Evolutionary conservation across 257 asterid genomes (phyloP), one percentile per base, ranked within the genome.

Genomic region (Handroanthus guayacan): DNA sequence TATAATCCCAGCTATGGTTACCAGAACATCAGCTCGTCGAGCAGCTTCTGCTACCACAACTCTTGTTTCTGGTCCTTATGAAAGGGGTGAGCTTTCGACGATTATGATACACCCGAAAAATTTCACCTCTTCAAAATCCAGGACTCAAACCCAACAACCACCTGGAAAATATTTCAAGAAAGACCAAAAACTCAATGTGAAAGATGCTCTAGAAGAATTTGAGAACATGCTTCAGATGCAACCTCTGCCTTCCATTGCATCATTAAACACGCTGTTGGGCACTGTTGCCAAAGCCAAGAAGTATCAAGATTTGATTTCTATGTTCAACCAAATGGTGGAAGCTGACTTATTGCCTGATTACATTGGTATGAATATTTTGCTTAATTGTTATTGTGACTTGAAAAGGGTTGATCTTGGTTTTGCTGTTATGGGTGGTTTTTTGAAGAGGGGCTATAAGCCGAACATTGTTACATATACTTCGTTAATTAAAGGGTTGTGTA

Each of bases 401-500:
- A 83, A 80, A 55, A 79, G 43, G 74, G 83, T 66, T 55, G 77
- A 68, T 38, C 78, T 74, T 36, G 90, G 94, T 62, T 89, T 89
- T 77, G 67, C 89, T 79, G 90, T 91, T 10, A 69, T 93, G 86
- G 90, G 93, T 10, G 60, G 79, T 52, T 31, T 91, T 60, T 43
- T 87, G 48, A 93, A 83, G 86, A 86, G 80, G 80, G 97, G 96
- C 16, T 89, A 78, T 77, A 38, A 1, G 38, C 95, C 97, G 3
- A 84, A 87, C 77, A 72, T 84, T 41, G 80, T 87, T 10, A 81
- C 93, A 9, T 88, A 79, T 71, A 87, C 89, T 20, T 71, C 94
- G 2, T 69, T 89, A 88, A 81, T 91, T 37, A 91, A 89, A 73
- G 97, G 97, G 7, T 65, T 88, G 88, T 88, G 86, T 71, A 9